Evolutionary conservation across 2,329 filamentous ascomycete species (phyloP).

Genomic region (Aspergillus ustus): DNA sequence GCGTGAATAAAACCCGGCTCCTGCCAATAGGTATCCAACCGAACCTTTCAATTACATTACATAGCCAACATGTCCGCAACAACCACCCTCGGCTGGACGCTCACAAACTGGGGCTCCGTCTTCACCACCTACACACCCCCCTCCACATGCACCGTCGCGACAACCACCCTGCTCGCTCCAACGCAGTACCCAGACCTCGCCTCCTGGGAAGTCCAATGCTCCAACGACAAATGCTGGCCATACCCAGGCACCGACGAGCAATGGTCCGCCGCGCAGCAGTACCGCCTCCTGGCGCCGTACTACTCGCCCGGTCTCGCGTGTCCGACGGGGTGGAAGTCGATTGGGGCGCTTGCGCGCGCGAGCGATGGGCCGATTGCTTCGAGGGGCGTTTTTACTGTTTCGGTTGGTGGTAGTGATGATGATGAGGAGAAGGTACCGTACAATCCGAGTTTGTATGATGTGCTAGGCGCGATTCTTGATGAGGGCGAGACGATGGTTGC

Average conservation of each 20-base stretch:
- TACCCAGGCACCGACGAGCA: neutral
- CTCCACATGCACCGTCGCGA: neutral
- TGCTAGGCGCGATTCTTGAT: slow-evolving; percentile 7
- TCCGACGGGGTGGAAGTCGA: slow-evolving; percentile 11
- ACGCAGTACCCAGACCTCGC: neutral
- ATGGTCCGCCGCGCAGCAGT: neutral
- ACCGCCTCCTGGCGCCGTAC: slow-evolving; percentile 3
- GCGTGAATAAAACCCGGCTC: too few species aligned
- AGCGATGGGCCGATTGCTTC: neutral
- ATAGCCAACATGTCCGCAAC: slow-evolving; percentile 1
- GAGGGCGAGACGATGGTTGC: slow-evolving; percentile 13
- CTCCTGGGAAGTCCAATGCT: too few species aligned
- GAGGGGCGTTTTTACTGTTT: neutral
- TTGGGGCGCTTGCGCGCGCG: slow-evolving; percentile 7
- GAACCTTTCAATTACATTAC: neutral
- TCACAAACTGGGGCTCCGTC: slow-evolving; percentile 13
- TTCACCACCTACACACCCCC: slow-evolving; percentile 1
- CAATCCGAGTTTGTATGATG: neutral
- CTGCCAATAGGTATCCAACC: neutral
- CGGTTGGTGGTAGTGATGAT: neutral
- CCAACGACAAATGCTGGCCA: slow-evolving; percentile 4
- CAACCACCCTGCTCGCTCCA: slow-evolving; percentile 1
- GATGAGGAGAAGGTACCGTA: neutral
- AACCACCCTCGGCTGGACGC: slow-evolving; percentile 13
- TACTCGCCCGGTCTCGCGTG: slow-evolving; percentile 10